Evolutionary conservation across 768 basidiomycete genomes (phyloP), one percentile per base, ranked within the genome.

Genomic region (Hysterangium stoloniferum): DNA sequence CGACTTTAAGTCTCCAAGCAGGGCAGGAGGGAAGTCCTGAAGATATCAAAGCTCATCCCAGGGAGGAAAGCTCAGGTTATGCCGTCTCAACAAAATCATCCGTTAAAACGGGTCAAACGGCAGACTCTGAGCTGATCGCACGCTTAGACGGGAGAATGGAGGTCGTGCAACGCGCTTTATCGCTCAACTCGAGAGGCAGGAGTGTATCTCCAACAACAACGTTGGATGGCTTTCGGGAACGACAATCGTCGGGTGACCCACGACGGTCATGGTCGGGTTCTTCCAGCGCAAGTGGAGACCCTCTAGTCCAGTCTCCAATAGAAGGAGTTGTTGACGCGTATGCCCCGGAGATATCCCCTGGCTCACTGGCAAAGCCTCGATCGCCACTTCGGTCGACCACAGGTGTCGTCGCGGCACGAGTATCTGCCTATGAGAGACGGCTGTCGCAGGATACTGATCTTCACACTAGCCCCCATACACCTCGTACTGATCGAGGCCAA

Each of bases 81-180:
- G 44, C 44, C 8, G 29, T 19, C 6, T 45, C 44, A 13, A 45
- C 44, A 29, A 45, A 45, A 33, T 45, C 44, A 17, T 45, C 44
- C n/a, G 33, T 45, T 66, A 79, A 62, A 73, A 86, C 58, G 53
- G 78, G 61, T 62, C 60, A 68, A 42, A 87, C 87, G 11, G 78
- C 84, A 6, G 76, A 87, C 60, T 80, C 86, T 27, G 83, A 77
- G 45, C 74, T 71, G 7, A 76, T 85, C 49, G 86, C 87, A 58
- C 68, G 71, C 50, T 73, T 87, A 59, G 82, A 75, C 2, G 78
- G 72, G 24, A 73, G 67, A 32, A 79, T 87, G 74, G 82, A 86
- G 64, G 81, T 90, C 37, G 74, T 81, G 31, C 82, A 86, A 65
- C 69, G 59, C 54, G 60, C 59, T 15, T 31, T 45, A 31, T 45